phyloP scores from a whole-genome alignment of 805 yeast species.

The Nakazawaea populi region DNA sequence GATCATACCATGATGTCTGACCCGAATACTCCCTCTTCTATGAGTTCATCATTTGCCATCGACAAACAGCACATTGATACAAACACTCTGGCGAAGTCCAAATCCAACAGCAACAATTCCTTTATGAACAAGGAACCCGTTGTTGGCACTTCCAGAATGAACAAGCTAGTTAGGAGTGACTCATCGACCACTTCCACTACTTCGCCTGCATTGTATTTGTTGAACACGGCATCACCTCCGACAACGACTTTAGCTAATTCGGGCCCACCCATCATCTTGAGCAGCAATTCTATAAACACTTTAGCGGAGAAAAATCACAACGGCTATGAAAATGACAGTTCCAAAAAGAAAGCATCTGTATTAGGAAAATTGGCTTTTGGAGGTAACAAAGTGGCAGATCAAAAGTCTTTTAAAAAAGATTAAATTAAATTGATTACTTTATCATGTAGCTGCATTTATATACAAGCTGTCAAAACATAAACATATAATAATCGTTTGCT shows the following conservation, averaged over 20 bases:
- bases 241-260: slow-evolving; percentile 1
- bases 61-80: neutral
- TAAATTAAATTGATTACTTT: neutral
- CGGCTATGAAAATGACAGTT: neutral
- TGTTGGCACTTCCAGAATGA: neutral
- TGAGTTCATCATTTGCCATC: neutral
- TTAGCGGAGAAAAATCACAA: neutral
- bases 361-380: neutral
- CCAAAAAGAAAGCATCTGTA: neutral
- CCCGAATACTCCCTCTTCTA: slow-evolving; percentile 2
- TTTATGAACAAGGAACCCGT: neutral
- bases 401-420: neutral
- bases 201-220: neutral
- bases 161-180: neutral
- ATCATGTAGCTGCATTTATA: too few relatives aligned
- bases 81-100: neutral
- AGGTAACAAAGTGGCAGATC: neutral
- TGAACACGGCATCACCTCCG: slow-evolving; percentile 2
- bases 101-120: neutral
- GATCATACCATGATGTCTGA: neutral
- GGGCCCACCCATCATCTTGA: slow-evolving; percentile 3
- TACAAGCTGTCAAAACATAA: too few relatives aligned
- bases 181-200: neutral
- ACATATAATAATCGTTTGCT: too few relatives aligned
- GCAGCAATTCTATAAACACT: neutral